A percentile compares a stretch with the other conserved stretches of the same genome.
Conservation (phyloP, 306 rosid genomes). For the Sesbania bispinosa region DNA sequence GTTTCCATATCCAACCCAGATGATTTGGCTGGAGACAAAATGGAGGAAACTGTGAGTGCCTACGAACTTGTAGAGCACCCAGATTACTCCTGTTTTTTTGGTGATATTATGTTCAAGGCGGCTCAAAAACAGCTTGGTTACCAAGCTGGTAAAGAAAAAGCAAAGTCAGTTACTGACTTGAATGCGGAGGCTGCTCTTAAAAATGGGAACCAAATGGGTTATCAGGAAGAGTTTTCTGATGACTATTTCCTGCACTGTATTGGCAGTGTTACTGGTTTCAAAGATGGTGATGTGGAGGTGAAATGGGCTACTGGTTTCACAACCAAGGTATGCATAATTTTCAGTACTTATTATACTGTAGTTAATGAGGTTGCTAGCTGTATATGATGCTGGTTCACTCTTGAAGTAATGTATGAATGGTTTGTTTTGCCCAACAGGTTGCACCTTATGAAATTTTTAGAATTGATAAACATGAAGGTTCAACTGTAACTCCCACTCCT, state of each 20-base stretch:
- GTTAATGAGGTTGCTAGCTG: slow-evolving; percentile 1
- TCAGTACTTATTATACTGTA: slow-evolving; percentile 6
- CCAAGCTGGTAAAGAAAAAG: slow-evolving; percentile 46
- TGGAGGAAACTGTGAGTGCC: slow-evolving; percentile 88
- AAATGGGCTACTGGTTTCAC: slow-evolving; percentile 79
- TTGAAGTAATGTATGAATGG: background rate
- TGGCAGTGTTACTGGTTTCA: slow-evolving; percentile 70
- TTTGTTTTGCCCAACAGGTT: slow-evolving; percentile 45
- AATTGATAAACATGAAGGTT: slow-evolving; percentile 61
- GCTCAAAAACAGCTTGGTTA: slow-evolving; percentile 59
- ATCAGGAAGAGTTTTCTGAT: slow-evolving; percentile 42
- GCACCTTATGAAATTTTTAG: slow-evolving; percentile 70
- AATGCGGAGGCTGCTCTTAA: slow-evolving; percentile 34
- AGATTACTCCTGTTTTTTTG: slow-evolving; percentile 70
- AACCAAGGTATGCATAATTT: slow-evolving; percentile 56
- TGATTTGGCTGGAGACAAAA: slow-evolving; percentile 40
- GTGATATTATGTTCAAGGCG: slow-evolving; percentile 84
- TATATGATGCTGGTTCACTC: background rate
- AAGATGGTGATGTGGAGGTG: slow-evolving; percentile 76
- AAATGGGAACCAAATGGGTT: slow-evolving; percentile 29
- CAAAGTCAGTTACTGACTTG: slow-evolving; percentile 24
- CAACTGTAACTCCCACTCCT: slow-evolving; percentile 36
- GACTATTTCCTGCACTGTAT: slow-evolving; percentile 47
- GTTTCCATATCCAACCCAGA: slow-evolving; percentile 29
- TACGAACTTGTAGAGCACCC: slow-evolving; percentile 93